These are phyloP conservation scores for Colletotrichum australisinense DNA, from an alignment of 2,329 filamentous ascomycete genomes.

Conservation along the genomic window DNA sequence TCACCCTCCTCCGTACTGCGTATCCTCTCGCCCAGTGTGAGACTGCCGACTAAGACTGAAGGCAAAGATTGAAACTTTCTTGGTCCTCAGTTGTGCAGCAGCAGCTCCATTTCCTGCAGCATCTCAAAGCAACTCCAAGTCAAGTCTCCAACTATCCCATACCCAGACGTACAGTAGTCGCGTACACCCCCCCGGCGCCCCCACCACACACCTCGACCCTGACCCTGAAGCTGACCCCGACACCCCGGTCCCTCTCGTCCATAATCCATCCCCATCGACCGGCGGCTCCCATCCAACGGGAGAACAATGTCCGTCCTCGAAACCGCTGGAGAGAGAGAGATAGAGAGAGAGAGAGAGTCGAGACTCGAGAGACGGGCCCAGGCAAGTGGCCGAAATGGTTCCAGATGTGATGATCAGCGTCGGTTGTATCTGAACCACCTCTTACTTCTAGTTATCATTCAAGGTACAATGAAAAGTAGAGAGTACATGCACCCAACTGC, in stretches of 20 bases:
- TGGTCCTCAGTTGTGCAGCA: background rate
- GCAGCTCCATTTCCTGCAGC: conserved; percentile 11
- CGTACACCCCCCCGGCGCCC: too few species aligned
- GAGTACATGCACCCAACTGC: background rate
- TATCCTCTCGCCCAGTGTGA: too few species aligned
- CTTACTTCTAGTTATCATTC: background rate
- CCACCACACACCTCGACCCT: too few species aligned
- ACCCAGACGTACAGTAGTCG: too few species aligned
- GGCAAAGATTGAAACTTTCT: background rate
- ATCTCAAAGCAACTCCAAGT: background rate
- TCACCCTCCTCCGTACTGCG: too few species aligned
- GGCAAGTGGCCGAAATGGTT: too few species aligned
- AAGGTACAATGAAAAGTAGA: background rate
- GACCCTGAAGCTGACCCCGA: background rate
- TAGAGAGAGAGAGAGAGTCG: background rate
- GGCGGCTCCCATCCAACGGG: background rate
- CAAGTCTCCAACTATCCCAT: background rate
- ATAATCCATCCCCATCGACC: background rate
- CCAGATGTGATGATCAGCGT: too few species aligned
- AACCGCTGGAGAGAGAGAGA: background rate
- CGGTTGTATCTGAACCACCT: background rate
- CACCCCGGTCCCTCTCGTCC: too few species aligned
- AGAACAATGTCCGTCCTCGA: background rate
- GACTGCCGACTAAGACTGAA: too few species aligned
- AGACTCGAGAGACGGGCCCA: background rate